phyloP scores from a whole-genome alignment of 176 grass and related monocot species.

The Cymbopogon citratus region DNA sequence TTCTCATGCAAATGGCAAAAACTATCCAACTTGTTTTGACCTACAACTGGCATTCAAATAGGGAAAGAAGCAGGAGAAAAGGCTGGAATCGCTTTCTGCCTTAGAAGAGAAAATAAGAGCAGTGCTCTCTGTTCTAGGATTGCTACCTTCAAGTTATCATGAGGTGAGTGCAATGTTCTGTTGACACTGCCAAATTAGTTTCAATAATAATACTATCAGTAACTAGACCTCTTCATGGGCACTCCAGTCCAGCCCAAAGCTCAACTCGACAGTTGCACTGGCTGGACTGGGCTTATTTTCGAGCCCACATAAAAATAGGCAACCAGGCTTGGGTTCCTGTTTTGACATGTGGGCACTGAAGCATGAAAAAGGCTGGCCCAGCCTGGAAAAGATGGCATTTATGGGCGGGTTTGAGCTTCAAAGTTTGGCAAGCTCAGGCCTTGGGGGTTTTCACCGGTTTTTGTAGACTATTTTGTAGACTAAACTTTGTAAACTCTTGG shows the following conservation, averaged over 20 bases:
- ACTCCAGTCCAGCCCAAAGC: background rate
- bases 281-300: background rate
- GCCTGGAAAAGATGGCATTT: background rate
- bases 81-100: slow-evolving; percentile 58
- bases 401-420: background rate
- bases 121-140: slow-evolving; percentile 62
- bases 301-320: background rate
- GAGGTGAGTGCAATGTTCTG: slow-evolving; percentile 41
- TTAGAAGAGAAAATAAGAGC: slow-evolving; percentile 56
- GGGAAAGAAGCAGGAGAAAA: slow-evolving; percentile 73
- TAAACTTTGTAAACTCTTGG: background rate
- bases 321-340: background rate
- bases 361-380: background rate
- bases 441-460: background rate
- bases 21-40: slow-evolving; percentile 16
- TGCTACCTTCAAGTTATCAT: slow-evolving; percentile 62
- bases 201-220: background rate
- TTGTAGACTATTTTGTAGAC: background rate
- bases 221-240: background rate
- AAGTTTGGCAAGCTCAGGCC: background rate
- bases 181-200: background rate
- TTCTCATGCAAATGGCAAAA: background rate
- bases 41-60: slow-evolving; percentile 22
- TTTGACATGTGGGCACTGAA: background rate
- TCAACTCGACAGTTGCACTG: background rate